A percentile compares a stretch with the other conserved stretches of the same genome.
phyloP scores from a whole-genome alignment of 2,329 filamentous ascomycete species.

The Alternaria metachromatica region DNA sequence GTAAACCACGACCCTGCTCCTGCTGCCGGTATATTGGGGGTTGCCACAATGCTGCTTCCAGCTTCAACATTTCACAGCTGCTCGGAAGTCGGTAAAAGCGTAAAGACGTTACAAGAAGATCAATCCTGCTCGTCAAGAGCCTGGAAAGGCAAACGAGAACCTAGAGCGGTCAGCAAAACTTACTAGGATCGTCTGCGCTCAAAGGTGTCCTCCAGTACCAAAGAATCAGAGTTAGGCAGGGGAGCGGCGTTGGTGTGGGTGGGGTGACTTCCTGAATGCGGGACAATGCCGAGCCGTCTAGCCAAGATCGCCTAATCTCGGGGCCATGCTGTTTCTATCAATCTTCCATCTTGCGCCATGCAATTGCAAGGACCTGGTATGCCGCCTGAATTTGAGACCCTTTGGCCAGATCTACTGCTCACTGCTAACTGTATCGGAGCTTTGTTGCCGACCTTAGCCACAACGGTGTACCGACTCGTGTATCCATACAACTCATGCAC shows the following conservation, averaged over 20 bases:
- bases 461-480: background rate
- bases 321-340: background rate
- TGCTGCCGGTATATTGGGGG: background rate
- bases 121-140: background rate
- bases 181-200: background rate
- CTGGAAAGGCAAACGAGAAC: background rate
- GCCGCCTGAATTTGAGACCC: background rate
- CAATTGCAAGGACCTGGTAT: background rate
- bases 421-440: background rate
- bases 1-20: background rate
- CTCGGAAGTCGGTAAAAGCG: background rate
- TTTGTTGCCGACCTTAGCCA: background rate
- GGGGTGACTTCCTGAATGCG: background rate
- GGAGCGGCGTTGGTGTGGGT: background rate
- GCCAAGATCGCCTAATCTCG: conserved; percentile 1
- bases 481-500: conserved; percentile 1
- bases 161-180: background rate
- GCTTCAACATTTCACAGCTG: background rate
- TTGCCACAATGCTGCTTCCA: background rate
- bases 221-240: background rate
- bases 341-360: background rate
- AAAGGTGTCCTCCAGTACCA: background rate
- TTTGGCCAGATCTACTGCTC: background rate
- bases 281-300: background rate
- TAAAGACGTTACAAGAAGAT: background rate